Evolutionary conservation across 169 alveolate species (phyloP).

Genomic region (Plasmodium gonderi): DNA sequence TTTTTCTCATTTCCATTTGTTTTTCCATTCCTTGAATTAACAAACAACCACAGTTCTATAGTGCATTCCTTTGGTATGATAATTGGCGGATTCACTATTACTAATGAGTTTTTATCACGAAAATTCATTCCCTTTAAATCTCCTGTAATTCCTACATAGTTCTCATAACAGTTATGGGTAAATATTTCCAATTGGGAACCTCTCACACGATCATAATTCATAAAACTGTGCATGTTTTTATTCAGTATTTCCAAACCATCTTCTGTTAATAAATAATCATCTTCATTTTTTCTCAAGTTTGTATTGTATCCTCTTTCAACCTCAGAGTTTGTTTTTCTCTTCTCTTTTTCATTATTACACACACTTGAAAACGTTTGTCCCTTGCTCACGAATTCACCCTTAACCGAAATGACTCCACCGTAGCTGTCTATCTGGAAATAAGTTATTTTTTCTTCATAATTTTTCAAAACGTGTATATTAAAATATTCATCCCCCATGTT

Average conservation of each 20-base stretch:
- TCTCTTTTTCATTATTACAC: neutral
- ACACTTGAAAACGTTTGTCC: neutral
- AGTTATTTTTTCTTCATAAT: conserved; percentile 33
- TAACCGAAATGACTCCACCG: conserved; percentile 18
- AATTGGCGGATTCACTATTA: conserved; percentile 18
- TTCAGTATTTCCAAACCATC: conserved; percentile 9
- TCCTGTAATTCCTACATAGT: conserved; percentile 54
- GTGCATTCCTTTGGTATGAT: conserved; percentile 31
- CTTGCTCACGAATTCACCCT: conserved; percentile 1
- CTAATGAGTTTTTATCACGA: conserved; percentile 5
- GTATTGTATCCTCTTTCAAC: neutral
- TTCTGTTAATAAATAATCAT: conserved; percentile 12
- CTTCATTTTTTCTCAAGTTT: neutral
- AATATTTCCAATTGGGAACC: neutral
- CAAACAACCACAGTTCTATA: conserved; percentile 50
- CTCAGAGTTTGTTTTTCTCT: neutral
- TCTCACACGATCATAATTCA: conserved; percentile 16
- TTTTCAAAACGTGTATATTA: conserved; percentile 28
- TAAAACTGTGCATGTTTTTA: conserved; percentile 14
- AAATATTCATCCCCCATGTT: conserved; percentile 30
- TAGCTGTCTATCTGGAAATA: conserved; percentile 38
- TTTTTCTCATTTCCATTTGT: conserved; percentile 3
- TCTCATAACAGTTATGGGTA: conserved; percentile 31
- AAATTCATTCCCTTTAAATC: conserved; percentile 62
- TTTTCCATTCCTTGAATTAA: neutral